Conservation (phyloP, 2,329 filamentous ascomycete genomes). For the Drechslerella dactyloides region DNA sequence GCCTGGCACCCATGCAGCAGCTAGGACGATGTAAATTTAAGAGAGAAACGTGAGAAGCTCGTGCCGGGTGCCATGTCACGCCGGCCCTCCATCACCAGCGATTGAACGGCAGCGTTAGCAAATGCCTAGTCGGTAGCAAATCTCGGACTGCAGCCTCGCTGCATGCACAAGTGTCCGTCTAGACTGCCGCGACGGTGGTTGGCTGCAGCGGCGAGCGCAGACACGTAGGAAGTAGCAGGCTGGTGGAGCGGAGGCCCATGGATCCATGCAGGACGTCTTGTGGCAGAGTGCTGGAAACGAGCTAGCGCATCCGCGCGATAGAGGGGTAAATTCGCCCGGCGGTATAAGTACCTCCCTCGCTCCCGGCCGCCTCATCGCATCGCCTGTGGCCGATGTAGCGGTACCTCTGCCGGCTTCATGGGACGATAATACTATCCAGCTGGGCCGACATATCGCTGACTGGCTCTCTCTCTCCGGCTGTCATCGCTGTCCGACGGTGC, state of each 20-base stretch:
- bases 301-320: slow-evolving; percentile 2
- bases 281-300: background rate
- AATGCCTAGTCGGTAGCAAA: too few species aligned
- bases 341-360: background rate
- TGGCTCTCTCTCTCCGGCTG: too few species aligned
- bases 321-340: background rate
- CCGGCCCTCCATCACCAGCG: too few species aligned
- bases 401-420: too few species aligned
- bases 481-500: too few species aligned
- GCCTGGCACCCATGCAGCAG: too few species aligned
- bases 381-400: background rate
- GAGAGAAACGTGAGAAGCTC: too few species aligned
- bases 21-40: too few species aligned
- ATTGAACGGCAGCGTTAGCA: too few species aligned
- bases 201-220: background rate
- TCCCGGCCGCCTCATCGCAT: background rate
- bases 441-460: too few species aligned
- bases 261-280: background rate
- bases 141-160: background rate
- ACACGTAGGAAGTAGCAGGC: background rate
- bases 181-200: background rate
- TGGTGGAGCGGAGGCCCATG: background rate
- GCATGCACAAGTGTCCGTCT: background rate
- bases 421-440: too few species aligned
- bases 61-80: too few species aligned